Evolutionary conservation across 2,329 filamentous ascomycete species (phyloP), one percentile per base, ranked within the genome.

Genomic region (Neocatenulostroma microsporum): DNA sequence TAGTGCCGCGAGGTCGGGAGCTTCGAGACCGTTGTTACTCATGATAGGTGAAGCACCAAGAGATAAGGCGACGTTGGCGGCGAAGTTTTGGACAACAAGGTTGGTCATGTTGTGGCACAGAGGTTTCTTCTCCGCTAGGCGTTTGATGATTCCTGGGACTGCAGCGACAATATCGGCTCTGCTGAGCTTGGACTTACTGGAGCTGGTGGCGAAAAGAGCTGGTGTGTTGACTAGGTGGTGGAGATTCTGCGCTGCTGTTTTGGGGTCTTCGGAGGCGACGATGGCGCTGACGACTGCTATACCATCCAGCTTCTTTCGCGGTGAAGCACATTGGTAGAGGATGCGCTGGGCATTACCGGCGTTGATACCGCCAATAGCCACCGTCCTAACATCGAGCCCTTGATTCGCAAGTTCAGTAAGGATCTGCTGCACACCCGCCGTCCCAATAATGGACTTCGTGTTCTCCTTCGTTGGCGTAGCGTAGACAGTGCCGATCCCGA

Each of bases 31-130:
- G 52, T 88, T 84, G 59, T 84, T 88, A 6, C 87, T 80, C 89
- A 96, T 96, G 61, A 95, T 95, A 25, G 89, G 89, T 14, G 83
- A 91, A 10, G 84, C 83, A 23, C 89, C 89, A 34, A 93, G 72
- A 21, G 82, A 77, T 12, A 95, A 72, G 25, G 85, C 86, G 3
- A 95, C 81, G 55, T 94, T 95, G 35, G 91, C 89, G 12, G 88
- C 84, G 53, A 96, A 84, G 63, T 95, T 94, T 55, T 94, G 87
- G 15, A 95, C 89, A 0, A 96, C 89, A 35, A 88, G 72, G 58
- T 96, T 96, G 36, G 91, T 96, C 85, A 96, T 96, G 63, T 94
- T 95, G 64, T 96, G 89, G 34, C 82, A 83, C 19, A 96, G 70
- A 0, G 88, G 87, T 39, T 74, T 80, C 28, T 63, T 69, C 2